Conservation (phyloP, 2,329 filamentous ascomycete species). For the Emergomyces africanus region DNA sequence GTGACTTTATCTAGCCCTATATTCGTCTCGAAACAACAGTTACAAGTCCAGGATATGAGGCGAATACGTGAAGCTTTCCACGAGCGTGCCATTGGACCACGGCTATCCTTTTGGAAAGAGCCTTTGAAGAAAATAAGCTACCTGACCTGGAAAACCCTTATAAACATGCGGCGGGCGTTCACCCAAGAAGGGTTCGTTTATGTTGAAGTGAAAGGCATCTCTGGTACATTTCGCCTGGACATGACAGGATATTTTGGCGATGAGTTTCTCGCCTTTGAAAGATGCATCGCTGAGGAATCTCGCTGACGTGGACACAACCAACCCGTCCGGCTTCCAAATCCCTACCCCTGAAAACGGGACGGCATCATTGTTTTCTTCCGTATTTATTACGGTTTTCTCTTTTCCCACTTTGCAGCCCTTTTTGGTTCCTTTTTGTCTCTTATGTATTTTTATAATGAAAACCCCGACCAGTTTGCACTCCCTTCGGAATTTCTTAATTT, state of each 20-base stretch:
- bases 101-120: conserved; percentile 20
- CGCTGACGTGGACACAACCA: background rate
- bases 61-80: conserved; percentile 10
- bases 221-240: conserved; percentile 26
- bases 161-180: conserved; percentile 26
- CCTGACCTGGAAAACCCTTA: conserved; percentile 21
- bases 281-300: background rate
- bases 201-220: conserved; percentile 21
- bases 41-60: conserved; percentile 10
- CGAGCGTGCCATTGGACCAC: conserved; percentile 5
- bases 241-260: conserved; percentile 17
- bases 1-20: conserved; percentile 23
- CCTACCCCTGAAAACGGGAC: background rate
- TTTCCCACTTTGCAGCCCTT: background rate
- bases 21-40: conserved; percentile 14
- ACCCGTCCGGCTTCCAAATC: background rate
- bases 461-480: background rate
- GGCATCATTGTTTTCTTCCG: background rate
- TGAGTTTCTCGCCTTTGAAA: conserved; percentile 4
- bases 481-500: background rate
- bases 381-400: background rate
- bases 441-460: conserved; percentile 1
- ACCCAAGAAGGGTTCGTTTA: conserved; percentile 30
- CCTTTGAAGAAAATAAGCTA: conserved; percentile 21
- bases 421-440: background rate